These are phyloP conservation scores for Coriaria nepalensis DNA, from an alignment of 306 rosid species.

Conservation along the genomic window DNA sequence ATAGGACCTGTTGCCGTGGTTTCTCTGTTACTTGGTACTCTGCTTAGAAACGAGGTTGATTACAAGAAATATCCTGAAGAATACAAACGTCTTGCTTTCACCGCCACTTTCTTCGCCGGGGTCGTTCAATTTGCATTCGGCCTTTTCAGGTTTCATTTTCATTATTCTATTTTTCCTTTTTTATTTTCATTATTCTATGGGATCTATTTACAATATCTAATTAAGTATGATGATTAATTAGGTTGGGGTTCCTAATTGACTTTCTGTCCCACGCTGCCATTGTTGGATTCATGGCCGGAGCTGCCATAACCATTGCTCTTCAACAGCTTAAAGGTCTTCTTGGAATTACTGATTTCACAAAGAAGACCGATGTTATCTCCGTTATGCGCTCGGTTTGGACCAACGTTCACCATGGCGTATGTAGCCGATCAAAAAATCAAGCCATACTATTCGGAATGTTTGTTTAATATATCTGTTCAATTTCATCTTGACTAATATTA, in stretches of 20 bases:
- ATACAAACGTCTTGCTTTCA: slow-evolving; percentile 47
- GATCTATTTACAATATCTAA: neutral
- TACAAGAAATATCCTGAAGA: slow-evolving; percentile 5
- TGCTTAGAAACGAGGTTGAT: slow-evolving; percentile 28
- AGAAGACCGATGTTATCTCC: slow-evolving; percentile 60
- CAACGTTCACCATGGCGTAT: slow-evolving; percentile 60
- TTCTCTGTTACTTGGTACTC: slow-evolving; percentile 60
- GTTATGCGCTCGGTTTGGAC: slow-evolving; percentile 51
- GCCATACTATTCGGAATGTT: no score
- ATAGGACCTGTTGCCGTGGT: slow-evolving; percentile 84
- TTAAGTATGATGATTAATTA: slow-evolving; percentile 9
- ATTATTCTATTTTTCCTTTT: neutral
- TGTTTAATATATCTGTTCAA: neutral
- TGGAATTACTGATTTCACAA: slow-evolving; percentile 49
- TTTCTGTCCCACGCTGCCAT: slow-evolving; percentile 85
- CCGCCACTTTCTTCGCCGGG: slow-evolving; percentile 84
- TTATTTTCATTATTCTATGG: no score
- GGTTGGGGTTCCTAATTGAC: slow-evolving; percentile 83
- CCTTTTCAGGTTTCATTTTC: slow-evolving; percentile 29
- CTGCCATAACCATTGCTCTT: slow-evolving; percentile 69
- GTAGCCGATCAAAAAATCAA: no score
- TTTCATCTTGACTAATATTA: neutral
- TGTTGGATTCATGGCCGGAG: slow-evolving; percentile 90
- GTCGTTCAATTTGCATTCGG: slow-evolving; percentile 54
- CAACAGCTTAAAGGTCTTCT: slow-evolving; percentile 87